These are phyloP conservation scores for Endotrypanum monterogeii DNA, from an alignment of 208 protist species.

Conservation along the genomic window DNA sequence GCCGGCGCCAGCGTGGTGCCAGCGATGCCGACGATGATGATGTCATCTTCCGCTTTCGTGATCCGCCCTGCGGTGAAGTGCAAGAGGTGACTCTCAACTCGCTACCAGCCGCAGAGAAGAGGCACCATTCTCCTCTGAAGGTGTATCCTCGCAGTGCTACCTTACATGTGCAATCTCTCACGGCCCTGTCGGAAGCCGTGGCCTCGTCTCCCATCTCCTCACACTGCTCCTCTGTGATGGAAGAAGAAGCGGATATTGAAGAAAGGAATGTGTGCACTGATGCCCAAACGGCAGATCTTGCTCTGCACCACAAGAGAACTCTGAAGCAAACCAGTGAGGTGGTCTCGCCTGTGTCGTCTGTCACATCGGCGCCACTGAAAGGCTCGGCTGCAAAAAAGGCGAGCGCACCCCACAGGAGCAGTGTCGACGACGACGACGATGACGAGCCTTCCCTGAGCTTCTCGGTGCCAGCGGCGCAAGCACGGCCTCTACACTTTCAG, in stretches of 20 bases:
- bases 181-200: not conserved
- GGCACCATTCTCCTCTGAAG: slow-evolving; percentile 3
- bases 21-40: slow-evolving; percentile 21
- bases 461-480: slow-evolving; percentile 7
- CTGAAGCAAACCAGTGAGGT: not conserved
- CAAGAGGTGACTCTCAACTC: slow-evolving; percentile 10
- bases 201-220: not conserved
- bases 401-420: slow-evolving; percentile 1
- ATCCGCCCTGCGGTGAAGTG: slow-evolving; percentile 20
- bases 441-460: slow-evolving; percentile 52
- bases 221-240: not conserved
- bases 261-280: not conserved
- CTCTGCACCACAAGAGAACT: not conserved
- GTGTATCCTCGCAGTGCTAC: slow-evolving; percentile 23
- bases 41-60: slow-evolving; percentile 23
- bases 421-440: slow-evolving; percentile 35
- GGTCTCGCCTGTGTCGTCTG: not conserved
- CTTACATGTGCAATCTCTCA: slow-evolving; percentile 23
- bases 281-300: not conserved
- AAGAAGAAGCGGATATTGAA: slow-evolving; percentile 10
- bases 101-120: not conserved
- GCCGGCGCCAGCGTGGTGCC: not conserved
- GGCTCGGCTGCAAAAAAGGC: not conserved
- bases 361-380: not conserved
- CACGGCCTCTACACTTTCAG: not conserved